Evolutionary conservation across 495 filamentous ascomycete genomes (phyloP).

Genomic region (Evernia prunastri): DNA sequence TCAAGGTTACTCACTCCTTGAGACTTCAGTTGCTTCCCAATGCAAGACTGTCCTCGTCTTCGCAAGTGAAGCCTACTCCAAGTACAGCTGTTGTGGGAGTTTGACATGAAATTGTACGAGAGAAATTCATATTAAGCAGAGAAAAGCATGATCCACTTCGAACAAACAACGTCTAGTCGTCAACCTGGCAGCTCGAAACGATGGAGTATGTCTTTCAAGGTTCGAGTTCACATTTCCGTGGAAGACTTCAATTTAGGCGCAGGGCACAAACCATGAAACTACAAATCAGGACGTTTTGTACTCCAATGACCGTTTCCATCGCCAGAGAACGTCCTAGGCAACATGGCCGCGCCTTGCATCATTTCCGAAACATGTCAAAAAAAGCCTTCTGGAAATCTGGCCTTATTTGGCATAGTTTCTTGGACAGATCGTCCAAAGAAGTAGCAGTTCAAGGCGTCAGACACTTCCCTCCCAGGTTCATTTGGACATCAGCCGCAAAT

Average conservation of each 20-base stretch:
- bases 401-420: not conserved
- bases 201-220: not conserved
- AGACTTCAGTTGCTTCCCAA: too few species aligned
- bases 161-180: not conserved
- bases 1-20: too few species aligned
- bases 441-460: not conserved
- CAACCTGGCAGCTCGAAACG: not conserved
- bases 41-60: not conserved
- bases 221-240: not conserved
- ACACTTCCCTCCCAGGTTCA: not conserved
- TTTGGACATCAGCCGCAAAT: not conserved
- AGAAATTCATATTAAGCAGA: not conserved
- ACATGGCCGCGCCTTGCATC: not conserved
- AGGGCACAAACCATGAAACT: not conserved
- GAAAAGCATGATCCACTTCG: not conserved
- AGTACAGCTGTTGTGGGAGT: not conserved
- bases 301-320: not conserved
- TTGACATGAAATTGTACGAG: not conserved
- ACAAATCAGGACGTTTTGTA: not conserved
- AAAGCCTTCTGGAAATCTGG: not conserved
- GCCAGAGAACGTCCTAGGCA: not conserved
- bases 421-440: not conserved
- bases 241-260: not conserved
- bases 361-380: not conserved
- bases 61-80: not conserved